Evolutionary conservation across 257 asterid genomes (phyloP), one percentile per base, ranked within the genome.

Genomic region (Oldenlandia corymbosa): DNA sequence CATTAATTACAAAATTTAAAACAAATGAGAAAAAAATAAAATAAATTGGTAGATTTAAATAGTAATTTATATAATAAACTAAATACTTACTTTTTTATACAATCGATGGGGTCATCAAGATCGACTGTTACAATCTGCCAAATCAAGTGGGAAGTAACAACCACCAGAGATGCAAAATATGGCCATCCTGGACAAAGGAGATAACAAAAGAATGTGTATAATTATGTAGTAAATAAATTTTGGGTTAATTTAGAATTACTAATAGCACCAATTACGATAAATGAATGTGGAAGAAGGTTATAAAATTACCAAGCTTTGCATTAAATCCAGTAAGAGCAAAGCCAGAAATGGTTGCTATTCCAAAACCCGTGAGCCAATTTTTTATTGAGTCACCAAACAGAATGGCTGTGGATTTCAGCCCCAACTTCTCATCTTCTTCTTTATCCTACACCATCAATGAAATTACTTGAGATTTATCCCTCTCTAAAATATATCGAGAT

Each of bases 361-460:
- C 88, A 69, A 84, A 80, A 20, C 86, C 83, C 71, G 80, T 45
- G 52, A 80, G 53, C 88, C 92, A 85, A 66, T 78, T 65, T 74
- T 80, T 85, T n/a, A 84, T 82, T 9, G 83, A 82, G 53, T 36
- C 42, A 10, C 42, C 42, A 36, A 36, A 36, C 10, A 36, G 42
- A 4, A 36, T 36, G 5, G 42, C 42, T 36, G 42, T 36, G 10
- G 42, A 36, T 36, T 36, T 36, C 42, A 36, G 10, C 5, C 42
- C 5, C 55, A 85, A 86, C 68, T 28, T 82, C 68, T 58, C 30
- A 70, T 85, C 92, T 9, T 85, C 92, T 62, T 80, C 84, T 70
- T 85, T 85, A 75, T 85, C 92, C 92, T 85, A 77, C 52, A 47
- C n/a, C n/a, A n/a, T n/a, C n/a, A n/a, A n/a, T n/a, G n/a, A n/a